Percentiles rank a stretch among this genome's conserved stretches.
Evolutionary conservation across 1,139 yeast species (phyloP).

Genomic region (Taiozyma sp.): DNA sequence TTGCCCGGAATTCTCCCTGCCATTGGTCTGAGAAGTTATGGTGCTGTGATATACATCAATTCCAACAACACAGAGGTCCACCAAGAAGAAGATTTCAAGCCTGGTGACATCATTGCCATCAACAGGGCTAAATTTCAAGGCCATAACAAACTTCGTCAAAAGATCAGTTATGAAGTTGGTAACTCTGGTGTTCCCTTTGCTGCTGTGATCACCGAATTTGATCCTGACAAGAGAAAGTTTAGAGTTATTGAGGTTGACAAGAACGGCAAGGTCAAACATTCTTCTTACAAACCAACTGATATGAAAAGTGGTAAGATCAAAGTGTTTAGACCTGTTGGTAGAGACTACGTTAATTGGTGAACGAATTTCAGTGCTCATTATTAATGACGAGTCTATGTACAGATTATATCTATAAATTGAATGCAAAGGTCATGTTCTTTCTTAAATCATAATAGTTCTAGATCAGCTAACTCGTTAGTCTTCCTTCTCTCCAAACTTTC

Average conservation of each 20-base stretch:
- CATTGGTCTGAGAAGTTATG: conserved; percentile 66
- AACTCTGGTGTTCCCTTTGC: conserved; percentile 35
- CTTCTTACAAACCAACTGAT: conserved; percentile 64
- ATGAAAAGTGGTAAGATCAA: conserved; percentile 76
- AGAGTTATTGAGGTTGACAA: conserved; percentile 62
- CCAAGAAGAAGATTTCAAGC: conserved; percentile 58
- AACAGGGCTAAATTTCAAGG: conserved; percentile 71
- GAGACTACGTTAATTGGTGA: conserved; percentile 59
- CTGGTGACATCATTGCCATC: conserved; percentile 82
- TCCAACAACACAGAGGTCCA: conserved; percentile 54
- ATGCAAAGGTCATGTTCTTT: not conserved
- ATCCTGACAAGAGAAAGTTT: conserved; percentile 68
- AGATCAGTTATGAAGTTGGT: conserved; percentile 45
- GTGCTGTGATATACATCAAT: conserved; percentile 65
- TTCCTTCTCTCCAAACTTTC: conserved; percentile 2
- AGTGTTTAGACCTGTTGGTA: conserved; percentile 69
- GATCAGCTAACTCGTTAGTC: not conserved
- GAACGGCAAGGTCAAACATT: conserved; percentile 54
- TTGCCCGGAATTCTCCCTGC: conserved; percentile 47
- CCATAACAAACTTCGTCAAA: conserved; percentile 55
- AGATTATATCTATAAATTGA: not conserved
- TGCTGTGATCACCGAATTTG: conserved; percentile 65
- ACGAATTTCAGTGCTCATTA: not conserved
- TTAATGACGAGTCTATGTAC: not conserved
- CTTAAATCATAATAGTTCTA: not conserved